phyloP scores from a whole-genome alignment of 371 early-diverging fungal species.

The Mortierella sp. region DNA sequence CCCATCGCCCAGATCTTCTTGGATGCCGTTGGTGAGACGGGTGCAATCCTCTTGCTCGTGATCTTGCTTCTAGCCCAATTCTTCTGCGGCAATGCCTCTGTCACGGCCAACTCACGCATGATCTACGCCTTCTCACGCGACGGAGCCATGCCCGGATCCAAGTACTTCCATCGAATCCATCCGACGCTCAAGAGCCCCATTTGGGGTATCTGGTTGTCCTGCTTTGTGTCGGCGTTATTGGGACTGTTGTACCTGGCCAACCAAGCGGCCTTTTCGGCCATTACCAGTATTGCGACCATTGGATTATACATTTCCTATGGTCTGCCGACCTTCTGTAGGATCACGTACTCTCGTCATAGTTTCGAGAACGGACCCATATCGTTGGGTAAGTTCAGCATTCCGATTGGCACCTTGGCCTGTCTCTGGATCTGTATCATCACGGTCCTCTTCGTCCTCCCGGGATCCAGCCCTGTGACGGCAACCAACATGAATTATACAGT shows the following conservation, averaged over 20 bases:
- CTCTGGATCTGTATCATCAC: constrained; percentile 72
- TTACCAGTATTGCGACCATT: constrained; percentile 77
- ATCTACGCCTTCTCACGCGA: constrained; percentile 82
- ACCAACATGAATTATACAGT: constrained; percentile 71
- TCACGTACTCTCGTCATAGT: constrained; percentile 64
- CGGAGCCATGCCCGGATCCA: constrained; percentile 73
- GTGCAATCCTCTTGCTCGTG: constrained; percentile 64
- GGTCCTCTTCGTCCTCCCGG: constrained; percentile 69
- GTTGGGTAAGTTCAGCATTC: constrained; percentile 58
- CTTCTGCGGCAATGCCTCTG: constrained; percentile 67
- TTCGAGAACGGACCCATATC: constrained; percentile 70
- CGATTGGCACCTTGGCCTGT: constrained; percentile 61
- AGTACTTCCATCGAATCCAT: constrained; percentile 62
- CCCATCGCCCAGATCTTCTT: constrained; percentile 65
- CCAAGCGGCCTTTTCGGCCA: constrained; percentile 67
- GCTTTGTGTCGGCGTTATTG: constrained; percentile 58
- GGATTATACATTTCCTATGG: constrained; percentile 76
- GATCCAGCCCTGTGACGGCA: constrained; percentile 66
- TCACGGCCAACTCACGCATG: constrained; percentile 75
- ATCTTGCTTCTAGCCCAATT: constrained; percentile 68
- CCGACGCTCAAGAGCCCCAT: constrained; percentile 57
- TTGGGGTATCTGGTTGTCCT: constrained; percentile 51
- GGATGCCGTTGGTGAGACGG: constrained; percentile 62
- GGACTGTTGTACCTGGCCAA: constrained; percentile 61
- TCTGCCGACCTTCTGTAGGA: constrained; percentile 67